A percentile compares a stretch with the other conserved stretches of the same genome.
These are phyloP conservation scores for Wallemia ichthyophaga DNA, from an alignment of 1,284 basidiomycete genomes.

Conservation along the genomic window DNA sequence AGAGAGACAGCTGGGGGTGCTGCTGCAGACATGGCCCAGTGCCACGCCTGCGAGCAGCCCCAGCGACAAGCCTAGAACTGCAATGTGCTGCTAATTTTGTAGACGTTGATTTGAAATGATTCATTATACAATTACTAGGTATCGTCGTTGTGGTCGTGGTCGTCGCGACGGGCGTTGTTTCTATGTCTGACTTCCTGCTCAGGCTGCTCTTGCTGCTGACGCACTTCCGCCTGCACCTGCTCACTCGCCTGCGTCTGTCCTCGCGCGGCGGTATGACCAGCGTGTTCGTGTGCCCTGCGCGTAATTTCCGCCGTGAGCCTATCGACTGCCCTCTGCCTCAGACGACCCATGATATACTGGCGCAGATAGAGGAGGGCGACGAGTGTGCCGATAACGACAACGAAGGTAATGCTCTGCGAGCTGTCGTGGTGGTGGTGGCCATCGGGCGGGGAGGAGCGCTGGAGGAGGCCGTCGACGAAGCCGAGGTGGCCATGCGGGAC, in stretches of 20 bases:
- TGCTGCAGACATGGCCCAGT: background rate
- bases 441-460: background rate
- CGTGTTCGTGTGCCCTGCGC: background rate
- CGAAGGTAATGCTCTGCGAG: background rate
- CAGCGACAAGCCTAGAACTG: no score
- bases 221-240: background rate
- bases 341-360: background rate
- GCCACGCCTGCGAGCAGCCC: background rate
- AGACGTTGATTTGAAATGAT: no score
- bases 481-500: no score
- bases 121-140: background rate
- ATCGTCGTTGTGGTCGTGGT: background rate
- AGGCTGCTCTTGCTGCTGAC: background rate
- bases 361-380: background rate
- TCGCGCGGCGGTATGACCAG: background rate
- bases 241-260: background rate
- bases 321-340: background rate
- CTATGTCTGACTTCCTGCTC: background rate
- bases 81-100: no score
- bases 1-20: background rate
- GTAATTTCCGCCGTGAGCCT: background rate
- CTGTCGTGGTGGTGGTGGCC: no score
- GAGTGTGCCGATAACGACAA: background rate
- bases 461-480: background rate
- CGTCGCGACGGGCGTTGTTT: background rate